phyloP scores from a whole-genome alignment of 129 eudicot genomes.

The Saposhnikovia divaricata region DNA sequence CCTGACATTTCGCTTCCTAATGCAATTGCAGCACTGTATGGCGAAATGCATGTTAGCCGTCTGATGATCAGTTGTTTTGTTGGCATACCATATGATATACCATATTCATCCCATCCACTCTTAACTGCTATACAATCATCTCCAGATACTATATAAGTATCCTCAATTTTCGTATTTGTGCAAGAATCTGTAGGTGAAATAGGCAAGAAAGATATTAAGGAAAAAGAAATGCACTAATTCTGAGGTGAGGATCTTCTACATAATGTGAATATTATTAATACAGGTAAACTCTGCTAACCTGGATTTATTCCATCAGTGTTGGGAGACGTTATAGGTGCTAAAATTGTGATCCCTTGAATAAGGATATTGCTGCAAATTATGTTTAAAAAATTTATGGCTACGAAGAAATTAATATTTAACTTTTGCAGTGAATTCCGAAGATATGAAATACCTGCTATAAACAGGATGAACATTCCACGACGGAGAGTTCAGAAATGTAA shows the following conservation, averaged over 20 bases:
- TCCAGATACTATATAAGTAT: conserved; percentile 60
- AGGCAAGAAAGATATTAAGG: not conserved
- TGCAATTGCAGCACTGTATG: conserved; percentile 79
- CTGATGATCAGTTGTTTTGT: conserved; percentile 51
- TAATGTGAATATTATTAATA: not conserved
- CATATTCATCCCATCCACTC: conserved; percentile 90
- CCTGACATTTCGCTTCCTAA: conserved; percentile 89
- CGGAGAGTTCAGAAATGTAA: conserved; percentile 74
- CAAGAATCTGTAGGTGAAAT: conserved; percentile 46
- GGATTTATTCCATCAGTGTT: conserved; percentile 91
- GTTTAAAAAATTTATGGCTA: not conserved
- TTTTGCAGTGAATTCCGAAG: not conserved
- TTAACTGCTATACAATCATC: conserved; percentile 70
- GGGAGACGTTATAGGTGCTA: conserved; percentile 71
- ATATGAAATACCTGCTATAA: conserved; percentile 57
- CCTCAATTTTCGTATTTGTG: conserved; percentile 65
- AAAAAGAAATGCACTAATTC: not conserved
- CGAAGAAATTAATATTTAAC: not conserved
- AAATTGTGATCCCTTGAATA: conserved; percentile 67
- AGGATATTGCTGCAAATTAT: conserved; percentile 59
- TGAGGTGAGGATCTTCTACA: not conserved
- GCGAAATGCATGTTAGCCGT: conserved; percentile 66
- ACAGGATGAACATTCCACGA: conserved; percentile 92
- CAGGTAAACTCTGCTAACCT: conserved; percentile 30
- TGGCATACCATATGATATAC: conserved; percentile 59